Base-by-base conservation (phyloP, 495 filamentous ascomycete species). In the Neurospora sp. region DNA sequence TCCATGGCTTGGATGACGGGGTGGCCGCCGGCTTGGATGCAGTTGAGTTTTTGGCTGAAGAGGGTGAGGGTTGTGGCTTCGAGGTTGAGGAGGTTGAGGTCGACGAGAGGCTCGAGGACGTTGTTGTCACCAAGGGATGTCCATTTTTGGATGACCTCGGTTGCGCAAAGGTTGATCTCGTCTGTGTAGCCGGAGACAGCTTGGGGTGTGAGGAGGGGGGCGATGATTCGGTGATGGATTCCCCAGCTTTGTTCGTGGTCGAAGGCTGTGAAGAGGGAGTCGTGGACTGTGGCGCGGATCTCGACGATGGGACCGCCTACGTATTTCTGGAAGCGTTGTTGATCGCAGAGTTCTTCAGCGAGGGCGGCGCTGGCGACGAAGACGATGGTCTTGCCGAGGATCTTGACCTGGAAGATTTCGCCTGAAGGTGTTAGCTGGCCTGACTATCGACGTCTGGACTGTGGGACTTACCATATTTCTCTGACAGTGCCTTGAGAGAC, bases 61-160 rank as follows among this genome's bases (percentile, higher is more conserved):
- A 86, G 75, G 23, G 84, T 84, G 23, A 92, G 83, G 0, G 89
- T 86, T 20, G 91, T 91, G 0, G 88, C 87, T 75, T 95, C 92
- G 37, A 95, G 83, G 31, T 88, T 91, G 72, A 95, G 79, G 11
- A 90, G 85, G 23, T 92, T 93, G 71, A 94, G 91, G 74, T 93
- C 90, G 23, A 87, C 87, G 0, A 91, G 84, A 0, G 88, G 87
- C 10, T 80, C 75, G 72, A 93, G 89, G 23, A 83, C 78, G 66
- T 84, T 79, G 5, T 84, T 80, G 1, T 84, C 77, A 0, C 88
- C 91, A 35, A 87, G 82, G 12, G 86, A 83, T 8, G 86, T 87
- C 92, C 92, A 95, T 78, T 91, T 93, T 42, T 88, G 83, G 16
- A 91, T 84, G 37, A 95, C 80, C 76, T 94, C 92, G 6, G 80